phyloP scores from a whole-genome alignment of 2,329 filamentous ascomycete genomes.

The Helicocarpus griseus region DNA sequence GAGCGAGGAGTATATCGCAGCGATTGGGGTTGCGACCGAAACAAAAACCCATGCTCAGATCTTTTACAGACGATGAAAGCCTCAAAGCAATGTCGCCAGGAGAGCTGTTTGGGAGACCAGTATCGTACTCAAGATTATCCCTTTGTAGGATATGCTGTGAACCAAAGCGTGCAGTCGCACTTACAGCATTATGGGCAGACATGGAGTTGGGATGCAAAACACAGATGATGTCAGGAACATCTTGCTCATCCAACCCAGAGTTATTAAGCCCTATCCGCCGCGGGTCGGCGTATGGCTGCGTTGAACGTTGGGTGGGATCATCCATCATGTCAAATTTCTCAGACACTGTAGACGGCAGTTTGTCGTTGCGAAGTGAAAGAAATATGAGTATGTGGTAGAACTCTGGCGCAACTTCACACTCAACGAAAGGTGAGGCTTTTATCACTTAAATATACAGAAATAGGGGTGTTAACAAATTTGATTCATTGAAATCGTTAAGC shows the following conservation, averaged over 20 bases:
- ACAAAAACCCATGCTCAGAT: constrained; percentile 62
- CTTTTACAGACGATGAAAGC: constrained; percentile 63
- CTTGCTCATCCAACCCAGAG: constrained; percentile 71
- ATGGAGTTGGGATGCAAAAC: constrained; percentile 72
- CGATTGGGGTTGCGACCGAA: constrained; percentile 68
- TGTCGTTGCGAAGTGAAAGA: neutral
- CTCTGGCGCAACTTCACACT: neutral
- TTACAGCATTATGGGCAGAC: constrained; percentile 62
- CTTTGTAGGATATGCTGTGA: constrained; percentile 54
- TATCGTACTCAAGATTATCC: constrained; percentile 34
- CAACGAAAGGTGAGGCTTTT: neutral
- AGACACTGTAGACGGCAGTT: neutral
- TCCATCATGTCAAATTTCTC: constrained; percentile 12
- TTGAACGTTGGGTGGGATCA: constrained; percentile 53
- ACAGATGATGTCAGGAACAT: constrained; percentile 81
- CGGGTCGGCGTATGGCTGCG: constrained; percentile 72
- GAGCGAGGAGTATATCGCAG: constrained; percentile 64
- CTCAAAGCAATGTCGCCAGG: constrained; percentile 62
- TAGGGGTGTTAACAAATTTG: neutral
- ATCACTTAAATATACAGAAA: neutral
- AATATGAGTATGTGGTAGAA: neutral
- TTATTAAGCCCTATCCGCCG: constrained; percentile 69
- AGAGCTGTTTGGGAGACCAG: constrained; percentile 18
- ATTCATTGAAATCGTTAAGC: neutral
- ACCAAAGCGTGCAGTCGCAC: constrained; percentile 40